phyloP scores from a whole-genome alignment of 139 green algal species.

The Micractinium conductrix region DNA sequence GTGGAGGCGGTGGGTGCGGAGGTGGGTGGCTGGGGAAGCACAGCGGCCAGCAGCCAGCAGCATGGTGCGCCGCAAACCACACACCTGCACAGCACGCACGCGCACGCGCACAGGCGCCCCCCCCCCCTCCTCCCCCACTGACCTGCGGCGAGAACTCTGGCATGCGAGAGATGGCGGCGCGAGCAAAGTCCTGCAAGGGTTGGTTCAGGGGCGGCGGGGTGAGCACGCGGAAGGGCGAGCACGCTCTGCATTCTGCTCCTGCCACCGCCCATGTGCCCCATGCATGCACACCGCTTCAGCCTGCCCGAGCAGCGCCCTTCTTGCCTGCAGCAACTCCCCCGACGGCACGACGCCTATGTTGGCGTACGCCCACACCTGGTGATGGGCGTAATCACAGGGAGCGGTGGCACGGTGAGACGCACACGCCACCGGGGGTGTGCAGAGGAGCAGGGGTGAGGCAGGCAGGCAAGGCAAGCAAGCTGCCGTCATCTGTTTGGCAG shows the following conservation, averaged over 20 bases:
- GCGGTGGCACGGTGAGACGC: too few species aligned
- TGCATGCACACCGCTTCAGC: too few species aligned
- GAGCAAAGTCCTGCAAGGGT: constrained; percentile 50
- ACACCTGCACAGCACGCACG: too few species aligned
- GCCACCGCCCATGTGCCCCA: too few species aligned
- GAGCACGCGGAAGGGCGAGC: not conserved
- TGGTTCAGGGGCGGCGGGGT: too few species aligned
- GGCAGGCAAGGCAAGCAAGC: too few species aligned
- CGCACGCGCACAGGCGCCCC: too few species aligned
- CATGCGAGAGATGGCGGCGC: constrained; percentile 32
- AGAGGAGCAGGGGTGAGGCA: too few species aligned
- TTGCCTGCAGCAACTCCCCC: constrained; percentile 8
- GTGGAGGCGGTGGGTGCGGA: not conserved
- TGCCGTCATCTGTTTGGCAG: too few species aligned
- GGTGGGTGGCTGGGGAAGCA: not conserved
- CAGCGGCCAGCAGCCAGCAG: not conserved
- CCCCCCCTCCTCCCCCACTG: not conserved
- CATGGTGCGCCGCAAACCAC: not conserved
- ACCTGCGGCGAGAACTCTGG: constrained; percentile 48
- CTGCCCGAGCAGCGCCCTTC: not conserved
- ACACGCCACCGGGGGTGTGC: too few species aligned
- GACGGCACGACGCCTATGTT: constrained; percentile 43
- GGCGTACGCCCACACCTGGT: constrained; percentile 50
- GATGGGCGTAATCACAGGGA: too few species aligned
- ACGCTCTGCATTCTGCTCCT: too few species aligned